These are phyloP conservation scores for Suillus cothurnatus DNA, from an alignment of 768 basidiomycete genomes.

Conservation along the genomic window DNA sequence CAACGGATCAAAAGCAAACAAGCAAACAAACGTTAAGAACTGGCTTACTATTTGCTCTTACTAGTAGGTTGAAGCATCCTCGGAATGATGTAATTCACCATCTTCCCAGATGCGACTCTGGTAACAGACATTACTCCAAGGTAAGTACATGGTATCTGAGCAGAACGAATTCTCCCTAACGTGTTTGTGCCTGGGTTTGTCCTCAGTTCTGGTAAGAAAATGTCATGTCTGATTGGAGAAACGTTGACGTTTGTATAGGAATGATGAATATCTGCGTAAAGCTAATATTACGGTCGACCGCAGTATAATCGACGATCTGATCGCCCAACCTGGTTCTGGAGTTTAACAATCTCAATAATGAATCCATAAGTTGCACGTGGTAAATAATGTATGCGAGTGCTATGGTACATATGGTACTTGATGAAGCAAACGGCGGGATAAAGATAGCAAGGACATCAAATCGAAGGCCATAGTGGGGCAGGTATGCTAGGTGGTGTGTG, in stretches of 20 bases:
- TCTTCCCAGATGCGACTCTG: conserved; percentile 80
- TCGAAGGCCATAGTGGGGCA: conserved; percentile 24
- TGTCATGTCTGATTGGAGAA: not conserved
- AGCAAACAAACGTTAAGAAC: too few species aligned
- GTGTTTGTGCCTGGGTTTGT: not conserved
- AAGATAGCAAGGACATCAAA: conserved; percentile 11
- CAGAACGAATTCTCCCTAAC: not conserved
- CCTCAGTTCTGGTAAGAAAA: conserved; percentile 51
- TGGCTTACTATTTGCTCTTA: too few species aligned
- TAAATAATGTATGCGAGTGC: conserved; percentile 23
- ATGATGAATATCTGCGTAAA: conserved; percentile 49
- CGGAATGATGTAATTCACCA: not conserved
- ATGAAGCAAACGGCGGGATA: conserved; percentile 8
- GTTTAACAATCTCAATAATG: conserved; percentile 12
- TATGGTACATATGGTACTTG: conserved; percentile 31
- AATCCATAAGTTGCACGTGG: conserved; percentile 12
- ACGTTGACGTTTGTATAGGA: conserved; percentile 37
- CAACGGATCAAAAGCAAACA: too few species aligned
- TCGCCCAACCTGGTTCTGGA: conserved; percentile 24
- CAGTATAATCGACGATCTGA: conserved; percentile 42
- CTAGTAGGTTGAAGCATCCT: too few species aligned
- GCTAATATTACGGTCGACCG: conserved; percentile 45
- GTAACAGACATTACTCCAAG: conserved; percentile 91
- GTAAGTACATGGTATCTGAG: conserved; percentile 27
- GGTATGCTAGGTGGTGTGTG: conserved; percentile 27